phyloP scores from a whole-genome alignment of 352 stramenopile species.

The Phytophthora macrochlamydospora region DNA sequence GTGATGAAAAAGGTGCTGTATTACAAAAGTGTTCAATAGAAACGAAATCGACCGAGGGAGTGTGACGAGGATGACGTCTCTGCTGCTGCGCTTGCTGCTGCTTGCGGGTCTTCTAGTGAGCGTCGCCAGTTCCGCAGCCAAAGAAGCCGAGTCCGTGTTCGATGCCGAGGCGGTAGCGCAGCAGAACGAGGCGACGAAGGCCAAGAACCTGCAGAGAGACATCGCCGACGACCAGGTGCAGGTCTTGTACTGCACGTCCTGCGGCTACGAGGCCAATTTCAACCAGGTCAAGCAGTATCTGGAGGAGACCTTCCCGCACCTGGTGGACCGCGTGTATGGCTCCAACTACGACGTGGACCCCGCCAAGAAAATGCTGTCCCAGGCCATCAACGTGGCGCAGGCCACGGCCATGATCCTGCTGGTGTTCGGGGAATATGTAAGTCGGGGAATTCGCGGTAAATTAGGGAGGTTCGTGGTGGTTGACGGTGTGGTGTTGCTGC shows the following conservation, averaged over 20 bases:
- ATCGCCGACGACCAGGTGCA: conserved; percentile 69
- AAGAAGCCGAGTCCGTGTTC: conserved; percentile 17
- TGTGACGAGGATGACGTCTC: conserved; percentile 13
- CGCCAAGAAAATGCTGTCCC: conserved; percentile 50
- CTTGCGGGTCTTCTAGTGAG: conserved; percentile 29
- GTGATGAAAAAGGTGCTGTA: not conserved
- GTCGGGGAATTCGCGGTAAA: conserved; percentile 3
- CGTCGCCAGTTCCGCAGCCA: conserved; percentile 3
- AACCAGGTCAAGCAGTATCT: conserved; percentile 66
- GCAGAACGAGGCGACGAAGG: conserved; percentile 9
- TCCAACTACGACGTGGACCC: conserved; percentile 65
- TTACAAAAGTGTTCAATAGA: not conserved
- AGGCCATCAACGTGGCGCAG: conserved; percentile 55
- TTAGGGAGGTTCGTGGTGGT: not conserved
- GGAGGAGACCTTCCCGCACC: conserved; percentile 75
- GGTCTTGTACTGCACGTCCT: conserved; percentile 74
- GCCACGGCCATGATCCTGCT: conserved; percentile 59
- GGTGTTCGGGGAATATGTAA: conserved; percentile 69
- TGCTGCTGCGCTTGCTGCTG: conserved; percentile 13
- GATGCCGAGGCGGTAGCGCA: conserved; percentile 19
- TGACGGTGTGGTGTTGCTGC: conserved; percentile 1
- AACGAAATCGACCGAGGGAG: not conserved
- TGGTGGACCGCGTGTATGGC: conserved; percentile 67
- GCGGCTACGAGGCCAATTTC: conserved; percentile 85
- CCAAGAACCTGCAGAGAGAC: conserved; percentile 27